Percentiles rank a stretch among this genome's conserved stretches.
These are phyloP conservation scores for Trichoderma parareesei DNA, from an alignment of 495 filamentous ascomycete species.

Conservation along the genomic window DNA sequence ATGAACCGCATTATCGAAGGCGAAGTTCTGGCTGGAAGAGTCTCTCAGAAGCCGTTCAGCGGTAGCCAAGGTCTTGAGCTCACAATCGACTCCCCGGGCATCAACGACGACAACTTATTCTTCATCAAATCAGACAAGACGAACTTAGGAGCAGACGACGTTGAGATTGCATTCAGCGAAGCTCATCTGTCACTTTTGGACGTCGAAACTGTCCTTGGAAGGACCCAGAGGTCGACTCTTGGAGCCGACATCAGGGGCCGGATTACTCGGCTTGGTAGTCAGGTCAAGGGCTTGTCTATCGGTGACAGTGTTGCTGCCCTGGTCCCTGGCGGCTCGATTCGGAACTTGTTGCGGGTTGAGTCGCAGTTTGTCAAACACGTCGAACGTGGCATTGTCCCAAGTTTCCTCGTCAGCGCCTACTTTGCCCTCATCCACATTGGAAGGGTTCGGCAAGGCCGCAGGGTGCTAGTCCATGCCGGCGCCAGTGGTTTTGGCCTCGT, in stretches of 20 bases:
- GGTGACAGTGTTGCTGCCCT: conserved; percentile 1
- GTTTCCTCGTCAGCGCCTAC: conserved; percentile 6
- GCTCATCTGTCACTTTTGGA: not conserved
- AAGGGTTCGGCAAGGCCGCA: conserved; percentile 26
- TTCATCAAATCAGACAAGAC: not conserved
- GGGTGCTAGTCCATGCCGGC: conserved; percentile 42
- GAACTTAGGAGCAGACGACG: not conserved
- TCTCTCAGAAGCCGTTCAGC: not conserved
- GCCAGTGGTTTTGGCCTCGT: conserved; percentile 41
- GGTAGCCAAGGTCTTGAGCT: not conserved
- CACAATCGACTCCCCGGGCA: not conserved
- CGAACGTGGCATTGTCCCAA: not conserved
- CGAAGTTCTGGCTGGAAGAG: not conserved
- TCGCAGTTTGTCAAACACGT: not conserved
- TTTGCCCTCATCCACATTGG: conserved; percentile 12
- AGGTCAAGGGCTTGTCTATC: not conserved
- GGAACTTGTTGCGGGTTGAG: not conserved
- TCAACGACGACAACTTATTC: not conserved
- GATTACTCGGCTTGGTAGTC: not conserved
- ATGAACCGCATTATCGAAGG: conserved; percentile 23
- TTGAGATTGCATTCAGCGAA: not conserved
- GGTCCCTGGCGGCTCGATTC: not conserved
- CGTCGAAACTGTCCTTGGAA: conserved; percentile 1
- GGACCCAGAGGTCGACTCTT: not conserved
- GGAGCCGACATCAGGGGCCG: not conserved